Percentiles rank a stretch among this genome's conserved stretches.
These are phyloP conservation scores for Tilletiaria anomala DNA, from an alignment of 1,284 basidiomycete species.

Conservation along the genomic window DNA sequence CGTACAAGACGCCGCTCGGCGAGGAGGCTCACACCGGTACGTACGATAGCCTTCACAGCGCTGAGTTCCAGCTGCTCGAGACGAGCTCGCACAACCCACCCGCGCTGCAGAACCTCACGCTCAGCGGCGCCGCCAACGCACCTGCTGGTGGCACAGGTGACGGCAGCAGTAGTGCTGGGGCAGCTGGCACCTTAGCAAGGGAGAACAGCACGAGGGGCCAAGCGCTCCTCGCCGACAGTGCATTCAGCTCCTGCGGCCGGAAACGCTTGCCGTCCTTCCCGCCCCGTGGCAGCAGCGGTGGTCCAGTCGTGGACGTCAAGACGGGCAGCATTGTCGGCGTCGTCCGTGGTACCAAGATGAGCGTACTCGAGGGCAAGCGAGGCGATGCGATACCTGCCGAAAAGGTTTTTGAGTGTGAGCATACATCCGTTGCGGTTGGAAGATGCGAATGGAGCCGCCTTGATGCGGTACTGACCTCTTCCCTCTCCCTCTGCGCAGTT, in stretches of 20 bases:
- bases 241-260: too few relatives aligned
- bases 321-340: slow-evolving; percentile 56
- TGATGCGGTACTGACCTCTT: too few relatives aligned
- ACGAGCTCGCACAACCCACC: not conserved
- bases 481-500: too few relatives aligned
- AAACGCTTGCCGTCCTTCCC: slow-evolving; percentile 42
- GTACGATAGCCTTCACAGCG: not conserved
- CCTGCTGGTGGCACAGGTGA: too few relatives aligned
- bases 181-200: too few relatives aligned
- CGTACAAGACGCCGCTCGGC: slow-evolving; percentile 31
- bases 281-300: slow-evolving; percentile 56
- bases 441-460: too few relatives aligned
- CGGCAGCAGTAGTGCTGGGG: too few relatives aligned
- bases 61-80: not conserved
- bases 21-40: slow-evolving; percentile 8
- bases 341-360: slow-evolving; percentile 52
- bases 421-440: too few relatives aligned
- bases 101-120: not conserved
- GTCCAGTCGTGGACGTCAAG: slow-evolving; percentile 54
- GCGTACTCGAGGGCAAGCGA: slow-evolving; percentile 46
- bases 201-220: too few relatives aligned
- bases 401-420: slow-evolving; percentile 50
- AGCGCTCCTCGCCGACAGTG: too few relatives aligned
- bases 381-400: slow-evolving; percentile 60
- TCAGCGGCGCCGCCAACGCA: not conserved